Evolutionary conservation across 1,139 yeast genomes (phyloP), one percentile per base, ranked within the genome.

Genomic region (Maudiozyma humilis): DNA sequence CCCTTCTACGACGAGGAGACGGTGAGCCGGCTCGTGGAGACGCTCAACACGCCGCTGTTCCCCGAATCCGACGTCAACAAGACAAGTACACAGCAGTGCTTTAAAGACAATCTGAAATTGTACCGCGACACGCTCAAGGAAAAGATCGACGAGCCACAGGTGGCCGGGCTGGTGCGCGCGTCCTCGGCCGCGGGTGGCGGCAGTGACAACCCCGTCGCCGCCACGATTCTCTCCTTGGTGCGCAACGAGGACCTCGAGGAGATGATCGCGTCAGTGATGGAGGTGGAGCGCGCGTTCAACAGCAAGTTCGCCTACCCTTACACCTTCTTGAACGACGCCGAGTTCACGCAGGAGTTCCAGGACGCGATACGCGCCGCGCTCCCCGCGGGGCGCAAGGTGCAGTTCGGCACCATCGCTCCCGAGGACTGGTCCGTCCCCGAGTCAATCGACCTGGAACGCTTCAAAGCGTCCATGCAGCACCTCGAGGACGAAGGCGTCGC

Each of bases 301-400:
- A 51, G 63, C 25, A 82, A 83, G 57, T 86, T 79, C 62, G 71
- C 72, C 41, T 86, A 86, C 57, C 94, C 95, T 0, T 85, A 86
- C 67, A 84, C 86, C 1, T 83, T 86, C 52, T 60, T 86, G 43
- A 86, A 85, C 59, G 93, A 86, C 56, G 69, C 67, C 45, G 79
- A 78, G 3, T 86, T 86, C 57, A 66, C 76, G 1, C 75, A 76
- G 0, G 62, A 61, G 30, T 86, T 84, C 64, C 82, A 70, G 54
- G 51, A 61, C 2, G 56, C 55, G 38, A 69, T 82, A 39, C 45
- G 48, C 25, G 54, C 59, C 27, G 62, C 65, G 6, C 70, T 82
- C 0, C 57, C 57, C 12, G 20, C 27, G 5, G 62, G 69, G 3
- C 78, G 86, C 0, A 70, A 72, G 18, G 67, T 75, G 46, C 72